Evolutionary conservation across 768 basidiomycete genomes (phyloP).

Genomic region (Xerocomellus intermedius): DNA sequence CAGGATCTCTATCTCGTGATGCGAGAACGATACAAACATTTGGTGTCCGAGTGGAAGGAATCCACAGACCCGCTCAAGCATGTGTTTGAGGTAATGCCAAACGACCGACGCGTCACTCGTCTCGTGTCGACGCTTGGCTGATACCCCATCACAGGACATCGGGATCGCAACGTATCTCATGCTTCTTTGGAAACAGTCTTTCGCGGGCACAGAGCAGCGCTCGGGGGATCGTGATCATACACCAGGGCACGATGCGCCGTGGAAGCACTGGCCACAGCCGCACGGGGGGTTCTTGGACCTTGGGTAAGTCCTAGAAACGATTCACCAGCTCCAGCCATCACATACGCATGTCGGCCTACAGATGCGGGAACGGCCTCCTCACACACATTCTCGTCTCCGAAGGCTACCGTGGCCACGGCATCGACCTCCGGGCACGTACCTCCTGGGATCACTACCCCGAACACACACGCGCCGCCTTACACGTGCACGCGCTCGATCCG

Average conservation of each 20-base stretch:
- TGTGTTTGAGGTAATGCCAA: constrained; percentile 70
- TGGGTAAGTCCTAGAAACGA: constrained; percentile 48
- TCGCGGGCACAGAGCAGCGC: constrained; percentile 18
- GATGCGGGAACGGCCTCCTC: constrained; percentile 91
- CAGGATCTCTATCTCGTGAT: constrained; percentile 90
- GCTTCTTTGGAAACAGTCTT: constrained; percentile 84
- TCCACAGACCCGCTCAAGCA: constrained; percentile 86
- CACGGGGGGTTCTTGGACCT: constrained; percentile 86
- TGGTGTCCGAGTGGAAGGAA: constrained; percentile 75
- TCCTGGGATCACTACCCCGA: constrained; percentile 83
- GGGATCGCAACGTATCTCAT: constrained; percentile 94
- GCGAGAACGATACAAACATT: constrained; percentile 78
- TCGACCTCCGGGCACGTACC: constrained; percentile 81
- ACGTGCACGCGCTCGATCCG: constrained; percentile 74
- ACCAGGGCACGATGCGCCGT: constrained; percentile 37
- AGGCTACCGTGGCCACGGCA: constrained; percentile 81
- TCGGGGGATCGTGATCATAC: background rate
- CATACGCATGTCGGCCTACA: constrained; percentile 25
- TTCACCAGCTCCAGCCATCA: background rate
- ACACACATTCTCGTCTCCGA: constrained; percentile 83
- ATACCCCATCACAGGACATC: constrained; percentile 62
- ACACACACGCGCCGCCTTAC: constrained; percentile 56
- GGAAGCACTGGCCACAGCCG: constrained; percentile 76
- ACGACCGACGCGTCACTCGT: background rate
- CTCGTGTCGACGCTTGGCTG: background rate